These are phyloP conservation scores for Xylaria polymorpha DNA, from an alignment of 2,329 filamentous ascomycete species.

Conservation along the genomic window DNA sequence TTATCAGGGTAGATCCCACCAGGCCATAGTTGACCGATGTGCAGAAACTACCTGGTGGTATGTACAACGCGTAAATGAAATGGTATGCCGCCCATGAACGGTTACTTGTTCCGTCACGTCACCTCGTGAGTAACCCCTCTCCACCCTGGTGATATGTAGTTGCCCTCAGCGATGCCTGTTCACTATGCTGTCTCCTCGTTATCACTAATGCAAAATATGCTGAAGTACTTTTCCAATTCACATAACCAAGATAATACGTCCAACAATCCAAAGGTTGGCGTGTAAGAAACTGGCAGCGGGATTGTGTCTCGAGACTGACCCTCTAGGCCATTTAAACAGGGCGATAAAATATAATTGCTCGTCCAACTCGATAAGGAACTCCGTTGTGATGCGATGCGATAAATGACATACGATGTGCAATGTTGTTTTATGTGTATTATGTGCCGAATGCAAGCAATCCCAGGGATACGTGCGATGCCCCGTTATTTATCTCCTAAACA, in stretches of 20 bases:
- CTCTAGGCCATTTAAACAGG: constrained; percentile 3
- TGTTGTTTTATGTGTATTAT: constrained; percentile 25
- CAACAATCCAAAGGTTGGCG: not conserved
- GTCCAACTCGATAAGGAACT: constrained; percentile 42
- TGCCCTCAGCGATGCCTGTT: constrained; percentile 14
- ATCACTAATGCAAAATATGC: constrained; percentile 30
- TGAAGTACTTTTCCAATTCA: constrained; percentile 27
- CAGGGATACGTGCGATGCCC: not conserved
- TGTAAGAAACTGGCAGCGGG: constrained; percentile 6
- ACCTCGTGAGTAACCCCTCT: constrained; percentile 21
- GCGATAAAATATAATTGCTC: constrained; percentile 23
- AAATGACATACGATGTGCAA: constrained; percentile 32
- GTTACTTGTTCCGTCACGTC: constrained; percentile 24
- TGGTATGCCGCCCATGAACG: constrained; percentile 10
- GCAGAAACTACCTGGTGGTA: not conserved
- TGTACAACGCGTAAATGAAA: constrained; percentile 6
- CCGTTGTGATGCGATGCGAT: constrained; percentile 45
- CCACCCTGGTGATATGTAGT: constrained; percentile 36
- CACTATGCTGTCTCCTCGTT: constrained; percentile 7
- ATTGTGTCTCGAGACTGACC: constrained; percentile 7
- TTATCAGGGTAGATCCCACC: constrained; percentile 5
- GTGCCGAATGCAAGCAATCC: constrained; percentile 5
- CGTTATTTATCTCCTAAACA: constrained; percentile 34
- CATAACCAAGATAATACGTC: constrained; percentile 7
- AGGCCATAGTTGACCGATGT: constrained; percentile 3